phyloP scores from a whole-genome alignment of 169 alveolate genomes.

The Cryptosporidium andersoni region DNA sequence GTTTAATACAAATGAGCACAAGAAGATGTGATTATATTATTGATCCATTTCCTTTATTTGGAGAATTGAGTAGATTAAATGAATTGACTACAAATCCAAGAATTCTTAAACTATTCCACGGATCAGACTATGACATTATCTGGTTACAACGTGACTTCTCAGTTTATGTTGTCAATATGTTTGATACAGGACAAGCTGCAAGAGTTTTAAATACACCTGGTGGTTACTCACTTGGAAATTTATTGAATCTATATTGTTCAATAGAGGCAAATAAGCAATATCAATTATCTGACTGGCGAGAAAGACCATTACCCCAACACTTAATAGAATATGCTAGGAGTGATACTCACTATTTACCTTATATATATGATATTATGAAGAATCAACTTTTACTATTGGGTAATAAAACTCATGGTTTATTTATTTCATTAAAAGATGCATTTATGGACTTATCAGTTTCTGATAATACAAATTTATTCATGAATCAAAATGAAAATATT shows the following conservation, averaged over 20 bases:
- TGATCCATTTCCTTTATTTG: constrained; percentile 88
- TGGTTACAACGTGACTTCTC: constrained; percentile 96
- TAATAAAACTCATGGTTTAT: background rate
- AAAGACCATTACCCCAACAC: constrained; percentile 87
- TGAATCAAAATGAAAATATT: background rate
- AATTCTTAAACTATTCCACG: constrained; percentile 93
- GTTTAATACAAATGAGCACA: constrained; percentile 91
- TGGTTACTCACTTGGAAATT: constrained; percentile 83
- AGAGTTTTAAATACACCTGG: constrained; percentile 82
- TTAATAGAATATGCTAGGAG: constrained; percentile 89
- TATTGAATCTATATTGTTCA: constrained; percentile 81
- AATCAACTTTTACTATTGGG: constrained; percentile 65
- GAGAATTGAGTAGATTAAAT: constrained; percentile 81
- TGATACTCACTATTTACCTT: constrained; percentile 91
- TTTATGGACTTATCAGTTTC: constrained; percentile 1
- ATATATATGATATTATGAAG: constrained; percentile 86
- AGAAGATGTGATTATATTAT: constrained; percentile 88
- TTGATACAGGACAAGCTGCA: constrained; percentile 94
- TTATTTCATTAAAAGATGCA: constrained; percentile 13
- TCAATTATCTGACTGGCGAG: constrained; percentile 93
- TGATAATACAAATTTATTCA: background rate
- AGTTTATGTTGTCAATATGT: constrained; percentile 91
- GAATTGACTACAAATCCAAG: constrained; percentile 90
- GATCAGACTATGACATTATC: constrained; percentile 89
- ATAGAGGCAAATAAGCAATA: constrained; percentile 87